A percentile compares a stretch with the other conserved stretches of the same genome.
phyloP scores from a whole-genome alignment of 2,329 filamentous ascomycete species.

The Achaetomium macrosporum region DNA sequence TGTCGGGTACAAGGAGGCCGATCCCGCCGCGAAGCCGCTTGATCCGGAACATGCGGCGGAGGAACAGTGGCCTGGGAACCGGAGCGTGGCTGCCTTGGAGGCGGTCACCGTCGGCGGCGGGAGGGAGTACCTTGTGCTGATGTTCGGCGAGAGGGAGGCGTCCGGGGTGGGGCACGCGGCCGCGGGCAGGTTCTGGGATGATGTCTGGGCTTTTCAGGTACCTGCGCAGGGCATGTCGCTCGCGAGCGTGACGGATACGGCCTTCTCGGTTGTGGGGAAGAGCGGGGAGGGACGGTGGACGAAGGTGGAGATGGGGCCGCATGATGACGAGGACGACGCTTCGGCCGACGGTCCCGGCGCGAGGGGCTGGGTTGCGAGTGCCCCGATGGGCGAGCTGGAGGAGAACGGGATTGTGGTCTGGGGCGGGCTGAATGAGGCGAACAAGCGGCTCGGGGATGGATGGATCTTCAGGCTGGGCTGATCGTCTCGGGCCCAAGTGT shows the following conservation, averaged over 20 bases:
- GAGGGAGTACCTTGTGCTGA: slow-evolving; percentile 56
- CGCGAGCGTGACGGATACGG: slow-evolving; percentile 51
- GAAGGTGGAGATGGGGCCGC: slow-evolving; percentile 40
- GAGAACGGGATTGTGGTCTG: slow-evolving; percentile 54
- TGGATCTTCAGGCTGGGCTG: slow-evolving; percentile 56
- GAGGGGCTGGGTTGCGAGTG: slow-evolving; percentile 54
- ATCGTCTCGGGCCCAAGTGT: not conserved
- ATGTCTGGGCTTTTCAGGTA: slow-evolving; percentile 61
- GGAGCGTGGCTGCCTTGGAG: slow-evolving; percentile 50
- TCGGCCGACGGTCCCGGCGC: slow-evolving; percentile 42
- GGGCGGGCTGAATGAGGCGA: slow-evolving; percentile 51
- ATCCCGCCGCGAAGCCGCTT: slow-evolving; percentile 24
- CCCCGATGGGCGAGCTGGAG: slow-evolving; percentile 52
- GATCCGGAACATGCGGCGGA: slow-evolving; percentile 7
- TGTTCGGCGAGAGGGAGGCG: slow-evolving; percentile 52
- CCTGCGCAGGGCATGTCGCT: slow-evolving; percentile 49
- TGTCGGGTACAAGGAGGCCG: slow-evolving; percentile 31
- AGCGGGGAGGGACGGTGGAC: slow-evolving; percentile 56
- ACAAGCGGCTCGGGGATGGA: slow-evolving; percentile 51
- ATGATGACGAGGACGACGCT: slow-evolving; percentile 47
- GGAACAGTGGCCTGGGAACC: slow-evolving; percentile 43
- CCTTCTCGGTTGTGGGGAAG: slow-evolving; percentile 47
- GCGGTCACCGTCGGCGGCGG: slow-evolving; percentile 54
- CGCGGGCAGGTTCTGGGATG: slow-evolving; percentile 50
- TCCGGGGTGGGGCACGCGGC: slow-evolving; percentile 44